These are phyloP conservation scores for Kalaharituber pfeilii DNA, from an alignment of 2,329 filamentous ascomycete species.

Conservation along the genomic window DNA sequence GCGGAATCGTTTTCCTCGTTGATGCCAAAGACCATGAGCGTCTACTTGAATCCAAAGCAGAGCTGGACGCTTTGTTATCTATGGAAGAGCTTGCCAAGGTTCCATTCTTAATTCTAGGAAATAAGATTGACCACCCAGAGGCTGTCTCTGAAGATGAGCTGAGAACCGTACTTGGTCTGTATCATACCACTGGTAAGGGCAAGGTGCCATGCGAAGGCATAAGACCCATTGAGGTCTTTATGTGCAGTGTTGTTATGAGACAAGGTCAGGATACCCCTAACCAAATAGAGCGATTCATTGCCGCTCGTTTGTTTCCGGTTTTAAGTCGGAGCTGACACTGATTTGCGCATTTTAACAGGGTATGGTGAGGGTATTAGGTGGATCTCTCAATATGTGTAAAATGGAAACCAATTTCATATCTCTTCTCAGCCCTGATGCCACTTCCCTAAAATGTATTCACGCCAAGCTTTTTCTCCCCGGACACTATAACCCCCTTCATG, in stretches of 20 bases:
- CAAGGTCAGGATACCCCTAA: slow-evolving; percentile 44
- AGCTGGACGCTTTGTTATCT: slow-evolving; percentile 82
- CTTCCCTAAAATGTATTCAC: too few species aligned
- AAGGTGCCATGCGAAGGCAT: slow-evolving; percentile 86
- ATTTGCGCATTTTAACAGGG: slow-evolving; percentile 34
- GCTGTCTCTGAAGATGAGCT: slow-evolving; percentile 92
- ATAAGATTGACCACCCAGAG: slow-evolving; percentile 98
- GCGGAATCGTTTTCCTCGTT: slow-evolving; percentile 92
- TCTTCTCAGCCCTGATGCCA: neutral
- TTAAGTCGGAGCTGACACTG: slow-evolving; percentile 14
- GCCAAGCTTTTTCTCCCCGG: slow-evolving; percentile 1
- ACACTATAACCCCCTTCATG: neutral
- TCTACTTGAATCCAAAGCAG: slow-evolving; percentile 83
- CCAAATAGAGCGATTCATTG: too few species aligned
- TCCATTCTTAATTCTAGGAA: slow-evolving; percentile 87
- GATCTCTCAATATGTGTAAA: slow-evolving; percentile 80
- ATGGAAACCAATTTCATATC: neutral
- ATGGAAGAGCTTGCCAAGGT: slow-evolving; percentile 97
- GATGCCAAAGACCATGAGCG: slow-evolving; percentile 96
- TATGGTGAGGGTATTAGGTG: slow-evolving; percentile 84
- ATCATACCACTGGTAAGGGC: slow-evolving; percentile 92
- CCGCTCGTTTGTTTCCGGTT: too few species aligned
- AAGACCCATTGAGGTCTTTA: slow-evolving; percentile 89
- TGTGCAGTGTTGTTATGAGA: slow-evolving; percentile 98
- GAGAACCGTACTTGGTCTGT: slow-evolving; percentile 76